These are phyloP conservation scores for Clarireedia monteithiana DNA, from an alignment of 2,329 filamentous ascomycete species.

Conservation along the genomic window DNA sequence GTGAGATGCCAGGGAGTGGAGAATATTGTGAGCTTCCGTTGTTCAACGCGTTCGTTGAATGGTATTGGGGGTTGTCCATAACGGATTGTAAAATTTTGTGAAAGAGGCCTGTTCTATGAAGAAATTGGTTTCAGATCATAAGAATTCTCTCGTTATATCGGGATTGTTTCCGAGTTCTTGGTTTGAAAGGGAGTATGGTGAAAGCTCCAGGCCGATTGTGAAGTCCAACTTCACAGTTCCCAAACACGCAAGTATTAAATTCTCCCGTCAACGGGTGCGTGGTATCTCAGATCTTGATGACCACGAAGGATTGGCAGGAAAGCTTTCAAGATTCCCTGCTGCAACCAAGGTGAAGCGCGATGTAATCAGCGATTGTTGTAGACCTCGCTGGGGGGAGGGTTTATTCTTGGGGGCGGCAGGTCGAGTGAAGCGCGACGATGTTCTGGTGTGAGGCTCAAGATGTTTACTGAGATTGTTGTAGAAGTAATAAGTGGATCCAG, in stretches of 20 bases:
- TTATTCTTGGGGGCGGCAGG: background rate
- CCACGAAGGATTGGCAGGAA: background rate
- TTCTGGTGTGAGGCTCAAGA: constrained; percentile 6
- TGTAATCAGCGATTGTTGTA: background rate
- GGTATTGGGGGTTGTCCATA: constrained; percentile 27
- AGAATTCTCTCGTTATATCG: background rate
- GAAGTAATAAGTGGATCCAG: constrained; percentile 10
- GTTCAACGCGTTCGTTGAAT: constrained; percentile 25
- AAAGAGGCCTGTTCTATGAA: background rate
- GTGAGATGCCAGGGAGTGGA: constrained; percentile 26
- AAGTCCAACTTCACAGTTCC: background rate
- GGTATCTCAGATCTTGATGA: background rate
- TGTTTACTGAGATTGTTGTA: constrained; percentile 9
- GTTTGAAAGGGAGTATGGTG: background rate
- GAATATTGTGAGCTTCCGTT: constrained; percentile 23
- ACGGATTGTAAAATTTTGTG: constrained; percentile 1
- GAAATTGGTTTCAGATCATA: constrained; percentile 4
- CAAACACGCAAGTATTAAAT: too few relatives aligned
- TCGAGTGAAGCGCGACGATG: constrained; percentile 5
- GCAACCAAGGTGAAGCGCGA: background rate
- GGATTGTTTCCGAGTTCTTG: background rate
- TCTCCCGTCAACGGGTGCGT: background rate
- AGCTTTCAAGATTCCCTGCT: background rate
- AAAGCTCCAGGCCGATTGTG: background rate
- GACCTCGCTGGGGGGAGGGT: background rate